Base-by-base conservation (phyloP, 2,329 filamentous ascomycete genomes). In the Scedosporium boydii region DNA sequence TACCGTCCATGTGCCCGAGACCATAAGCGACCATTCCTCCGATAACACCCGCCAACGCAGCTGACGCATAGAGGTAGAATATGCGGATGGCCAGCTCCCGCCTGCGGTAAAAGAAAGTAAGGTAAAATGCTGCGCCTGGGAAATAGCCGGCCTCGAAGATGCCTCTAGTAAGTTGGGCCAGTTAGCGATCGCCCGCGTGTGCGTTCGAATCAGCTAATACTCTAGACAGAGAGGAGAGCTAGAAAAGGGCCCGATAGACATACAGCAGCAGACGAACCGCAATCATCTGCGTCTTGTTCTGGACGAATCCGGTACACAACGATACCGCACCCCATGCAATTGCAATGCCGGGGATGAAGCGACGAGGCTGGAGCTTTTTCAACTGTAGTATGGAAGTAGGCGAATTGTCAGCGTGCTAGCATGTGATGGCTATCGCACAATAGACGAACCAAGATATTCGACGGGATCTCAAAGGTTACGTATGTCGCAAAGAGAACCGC, bases 1-100 rank as follows among this genome's bases (percentile, higher is more conserved):
- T 70, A 1, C 88, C 89, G 59, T 89, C 86, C 85, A 72, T 73
- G 6, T 75, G 71, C 1, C 77, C 74, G 18, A 72, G 68, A 2
- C 66, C 71, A 29, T 71, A 72, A 4, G 70, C 71, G 2, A 72
- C 61, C 0, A 73, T 57, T 0, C 70, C 70, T 0, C 70, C 70
- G 23, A 71, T n/a, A 26, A 34, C 14, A 16, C 53, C 53, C 10
- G 53, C 21, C 21, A 26, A 16, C 62, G 69, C 69, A 0, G 68
- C 66, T 4, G 68, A 68, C 4, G 68, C 68, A 6, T 68, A 70
- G 2, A 70, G 66, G 34, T 70, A 70, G 0, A 67, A 67, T 7
- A 70, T 69, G 6, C 69, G 58, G 0, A 70, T 53, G 0, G 68
- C 69, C 9, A 69, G 69, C 46, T 70, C 69, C 10, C 66, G 66